Evolutionary conservation across 2,329 filamentous ascomycete species (phyloP).

Genomic region (Ascosphaera pollenicola): DNA sequence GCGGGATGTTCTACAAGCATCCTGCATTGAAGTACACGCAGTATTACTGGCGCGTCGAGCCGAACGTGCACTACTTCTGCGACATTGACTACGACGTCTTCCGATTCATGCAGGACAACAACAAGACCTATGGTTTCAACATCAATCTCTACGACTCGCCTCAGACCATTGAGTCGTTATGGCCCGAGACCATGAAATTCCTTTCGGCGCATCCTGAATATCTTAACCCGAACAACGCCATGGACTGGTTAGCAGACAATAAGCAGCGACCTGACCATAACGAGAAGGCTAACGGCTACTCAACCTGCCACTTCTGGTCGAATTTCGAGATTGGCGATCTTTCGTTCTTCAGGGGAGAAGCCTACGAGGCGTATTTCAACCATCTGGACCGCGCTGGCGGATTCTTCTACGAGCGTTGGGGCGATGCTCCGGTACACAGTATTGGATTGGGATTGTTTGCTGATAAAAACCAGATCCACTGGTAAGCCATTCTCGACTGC

Average conservation of each 20-base stretch:
- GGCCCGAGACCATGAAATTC: constrained; percentile 93
- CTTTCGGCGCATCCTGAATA: constrained; percentile 64
- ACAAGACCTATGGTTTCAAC: constrained; percentile 98
- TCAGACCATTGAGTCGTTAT: constrained; percentile 63
- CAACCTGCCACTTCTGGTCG: constrained; percentile 97
- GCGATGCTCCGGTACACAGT: constrained; percentile 90
- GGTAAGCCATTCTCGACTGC: constrained; percentile 36
- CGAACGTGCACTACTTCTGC: constrained; percentile 98
- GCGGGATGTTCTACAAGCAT: constrained; percentile 93
- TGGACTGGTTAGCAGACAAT: constrained; percentile 69
- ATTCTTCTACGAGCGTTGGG: constrained; percentile 98
- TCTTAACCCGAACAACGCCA: constrained; percentile 61
- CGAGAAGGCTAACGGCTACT: constrained; percentile 69
- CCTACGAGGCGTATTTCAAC: constrained; percentile 90
- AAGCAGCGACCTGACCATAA: constrained; percentile 58
- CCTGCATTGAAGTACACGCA: constrained; percentile 60
- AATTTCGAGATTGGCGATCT: constrained; percentile 96
- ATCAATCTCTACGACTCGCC: constrained; percentile 92
- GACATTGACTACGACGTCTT: constrained; percentile 98
- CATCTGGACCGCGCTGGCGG: constrained; percentile 84
- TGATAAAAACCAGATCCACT: constrained; percentile 76
- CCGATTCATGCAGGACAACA: constrained; percentile 91
- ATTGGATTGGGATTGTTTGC: constrained; percentile 85
- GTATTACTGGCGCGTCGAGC: constrained; percentile 98
- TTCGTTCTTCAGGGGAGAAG: constrained; percentile 73